These are phyloP conservation scores for Aspergillus ellipticus DNA, from an alignment of 495 filamentous ascomycete genomes.

Conservation along the genomic window DNA sequence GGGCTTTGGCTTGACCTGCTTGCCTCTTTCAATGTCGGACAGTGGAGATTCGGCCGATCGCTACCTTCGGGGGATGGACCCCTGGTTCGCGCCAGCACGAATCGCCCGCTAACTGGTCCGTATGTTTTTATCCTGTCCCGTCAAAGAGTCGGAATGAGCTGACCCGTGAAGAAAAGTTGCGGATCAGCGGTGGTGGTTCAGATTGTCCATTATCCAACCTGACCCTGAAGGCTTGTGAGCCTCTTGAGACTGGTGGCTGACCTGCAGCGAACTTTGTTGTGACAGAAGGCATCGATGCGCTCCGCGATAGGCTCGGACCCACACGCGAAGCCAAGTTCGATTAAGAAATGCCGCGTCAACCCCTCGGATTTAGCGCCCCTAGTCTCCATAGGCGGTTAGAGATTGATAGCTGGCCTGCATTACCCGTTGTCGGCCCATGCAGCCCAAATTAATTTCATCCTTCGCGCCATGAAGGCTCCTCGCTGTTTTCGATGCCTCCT, in stretches of 20 bases:
- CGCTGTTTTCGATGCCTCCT: neutral
- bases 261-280: neutral
- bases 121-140: neutral
- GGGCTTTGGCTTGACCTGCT: neutral
- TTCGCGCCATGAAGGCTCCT: neutral
- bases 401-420: neutral
- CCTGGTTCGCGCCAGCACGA: neutral
- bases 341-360: conserved; percentile 5
- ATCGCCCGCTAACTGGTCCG: neutral
- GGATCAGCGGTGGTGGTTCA: neutral
- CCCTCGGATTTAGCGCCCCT: neutral
- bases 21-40: neutral
- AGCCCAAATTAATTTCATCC: neutral
- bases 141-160: neutral
- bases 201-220: too few species aligned
- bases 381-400: neutral
- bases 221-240: too few species aligned
- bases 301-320: neutral
- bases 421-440: neutral
- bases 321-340: conserved; percentile 1
- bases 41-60: neutral
- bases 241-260: neutral
- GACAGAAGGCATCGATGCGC: neutral
- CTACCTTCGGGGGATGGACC: neutral
- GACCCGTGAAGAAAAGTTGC: neutral